Evolutionary conservation across 2,329 filamentous ascomycete genomes (phyloP), one percentile per base, ranked within the genome.

Genomic region (Purpureocillium lavendulum): DNA sequence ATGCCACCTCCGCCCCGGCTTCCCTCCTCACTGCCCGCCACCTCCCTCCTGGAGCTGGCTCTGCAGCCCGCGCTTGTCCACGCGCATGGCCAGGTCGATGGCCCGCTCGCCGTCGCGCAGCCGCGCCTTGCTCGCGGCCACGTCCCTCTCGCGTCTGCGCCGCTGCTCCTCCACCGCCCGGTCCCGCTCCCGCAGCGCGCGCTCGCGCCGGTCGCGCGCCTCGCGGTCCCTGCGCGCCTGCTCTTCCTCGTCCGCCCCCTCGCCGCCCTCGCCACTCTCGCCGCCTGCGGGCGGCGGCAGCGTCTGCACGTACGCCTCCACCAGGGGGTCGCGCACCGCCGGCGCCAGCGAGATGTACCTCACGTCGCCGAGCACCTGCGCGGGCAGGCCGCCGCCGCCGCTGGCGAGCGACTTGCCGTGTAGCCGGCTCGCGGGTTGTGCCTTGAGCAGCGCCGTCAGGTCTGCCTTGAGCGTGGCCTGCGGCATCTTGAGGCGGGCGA

Each of bases 271-370:
- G 0, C 21, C 21, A 26, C 21, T 10, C 21, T 26, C 21, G 21
- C n/a, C n/a, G 21, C 21, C 21, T 26, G 6, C 21, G 21, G 78
- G 72, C 4, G 77, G 68, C 4, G 73, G 72, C 1, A 89, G 61
- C 0, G 71, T 80, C 42, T 75, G 70, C 21, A 89, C 75, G 51
- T 80, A 84, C 3, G 75, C 73, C 52, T 79, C 74, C 7, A 89
- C 62, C 6, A 90, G 61, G 2, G 73, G 62, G 46, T 88, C 80
- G 14, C 86, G 71, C 1, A 72, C 67, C 30, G 67, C 61, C 1
- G 75, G 57, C 18, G 81, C 73, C 1, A 89, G 65, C 4, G 79
- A 80, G 28, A 87, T 77, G 57, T 78, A 90, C 33, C 82, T 74
- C 29, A 86, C 58, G 53, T 90, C 84, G 13, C 70, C 66, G 1